Evolutionary conservation across 1,139 yeast genomes (phyloP).

Genomic region (Candida frijolesensis): DNA sequence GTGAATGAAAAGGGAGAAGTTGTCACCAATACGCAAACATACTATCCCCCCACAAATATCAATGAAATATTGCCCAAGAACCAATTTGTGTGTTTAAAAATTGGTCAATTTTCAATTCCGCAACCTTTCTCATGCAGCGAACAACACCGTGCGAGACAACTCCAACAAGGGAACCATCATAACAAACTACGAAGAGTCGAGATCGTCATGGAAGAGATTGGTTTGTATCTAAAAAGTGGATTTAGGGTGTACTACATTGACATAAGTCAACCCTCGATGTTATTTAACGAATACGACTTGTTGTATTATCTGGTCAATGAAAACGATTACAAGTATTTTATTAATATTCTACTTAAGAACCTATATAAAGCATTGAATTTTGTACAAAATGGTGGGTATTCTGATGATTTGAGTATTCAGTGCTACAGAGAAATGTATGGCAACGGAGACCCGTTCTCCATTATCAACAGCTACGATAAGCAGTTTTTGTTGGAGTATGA

Average conservation of each 20-base stretch:
- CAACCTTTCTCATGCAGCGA: background rate
- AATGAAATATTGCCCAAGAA: conserved; percentile 58
- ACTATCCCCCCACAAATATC: conserved; percentile 59
- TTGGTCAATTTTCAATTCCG: conserved; percentile 49
- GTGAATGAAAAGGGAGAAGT: conserved; percentile 23
- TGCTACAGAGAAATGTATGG: conserved; percentile 27
- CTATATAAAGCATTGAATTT: conserved; percentile 42
- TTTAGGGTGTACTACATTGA: conserved; percentile 61
- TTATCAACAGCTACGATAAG: conserved; percentile 28
- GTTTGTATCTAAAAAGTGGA: conserved; percentile 56
- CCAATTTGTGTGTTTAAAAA: conserved; percentile 51
- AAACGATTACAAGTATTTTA: conserved; percentile 44
- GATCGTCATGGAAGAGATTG: conserved; percentile 61
- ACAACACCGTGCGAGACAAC: background rate
- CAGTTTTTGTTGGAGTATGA: conserved; percentile 13
- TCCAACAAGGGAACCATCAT: conserved; percentile 11
- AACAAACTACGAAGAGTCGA: conserved; percentile 41
- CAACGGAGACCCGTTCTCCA: conserved; percentile 31
- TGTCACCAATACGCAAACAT: conserved; percentile 28
- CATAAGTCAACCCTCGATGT: conserved; percentile 45
- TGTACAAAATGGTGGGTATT: conserved; percentile 34
- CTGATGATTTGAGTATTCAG: conserved; percentile 21
- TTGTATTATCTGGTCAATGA: conserved; percentile 45
- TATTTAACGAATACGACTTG: conserved; percentile 47
- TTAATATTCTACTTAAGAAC: conserved; percentile 46